These are phyloP conservation scores for Umbilicus rupestris DNA, from an alignment of 164 flowering plant species.

Conservation along the genomic window DNA sequence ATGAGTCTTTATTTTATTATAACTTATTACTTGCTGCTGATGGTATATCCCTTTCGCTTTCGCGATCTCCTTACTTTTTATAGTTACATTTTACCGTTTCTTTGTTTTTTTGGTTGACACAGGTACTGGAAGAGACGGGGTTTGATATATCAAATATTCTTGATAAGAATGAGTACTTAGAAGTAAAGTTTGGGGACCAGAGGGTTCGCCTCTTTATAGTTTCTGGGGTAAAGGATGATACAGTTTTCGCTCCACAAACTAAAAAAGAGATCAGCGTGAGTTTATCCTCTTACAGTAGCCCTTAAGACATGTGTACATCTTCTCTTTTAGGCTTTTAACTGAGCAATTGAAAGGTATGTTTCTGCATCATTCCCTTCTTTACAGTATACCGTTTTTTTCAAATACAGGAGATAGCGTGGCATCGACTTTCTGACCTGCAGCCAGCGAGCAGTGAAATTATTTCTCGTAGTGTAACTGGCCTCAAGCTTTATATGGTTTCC, in stretches of 20 bases:
- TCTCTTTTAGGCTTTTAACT: background rate
- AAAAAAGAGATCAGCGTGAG: constrained; percentile 98
- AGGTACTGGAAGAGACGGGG: constrained; percentile 96
- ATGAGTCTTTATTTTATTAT: background rate
- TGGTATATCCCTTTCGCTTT: background rate
- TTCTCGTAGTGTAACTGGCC: constrained; percentile 66
- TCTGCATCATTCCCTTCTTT: background rate
- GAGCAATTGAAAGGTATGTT: background rate
- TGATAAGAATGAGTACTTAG: constrained; percentile 68
- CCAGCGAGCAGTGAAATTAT: constrained; percentile 58
- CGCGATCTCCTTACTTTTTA: background rate
- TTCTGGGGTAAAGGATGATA: constrained; percentile 81
- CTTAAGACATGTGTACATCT: background rate
- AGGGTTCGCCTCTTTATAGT: constrained; percentile 83
- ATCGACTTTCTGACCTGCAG: constrained; percentile 74
- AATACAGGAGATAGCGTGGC: constrained; percentile 92
- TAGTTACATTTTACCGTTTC: background rate
- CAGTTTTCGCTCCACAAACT: constrained; percentile 89
- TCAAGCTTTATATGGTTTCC: constrained; percentile 92
- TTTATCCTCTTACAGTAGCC: background rate
- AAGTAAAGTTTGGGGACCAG: constrained; percentile 74
- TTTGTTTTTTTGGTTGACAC: constrained; percentile 15
- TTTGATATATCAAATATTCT: constrained; percentile 68
- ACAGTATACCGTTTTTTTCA: background rate
- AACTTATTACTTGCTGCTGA: background rate